These are phyloP conservation scores for Aspergillus oerlinghausenensis DNA, from an alignment of 2,329 filamentous ascomycete genomes.

Conservation along the genomic window DNA sequence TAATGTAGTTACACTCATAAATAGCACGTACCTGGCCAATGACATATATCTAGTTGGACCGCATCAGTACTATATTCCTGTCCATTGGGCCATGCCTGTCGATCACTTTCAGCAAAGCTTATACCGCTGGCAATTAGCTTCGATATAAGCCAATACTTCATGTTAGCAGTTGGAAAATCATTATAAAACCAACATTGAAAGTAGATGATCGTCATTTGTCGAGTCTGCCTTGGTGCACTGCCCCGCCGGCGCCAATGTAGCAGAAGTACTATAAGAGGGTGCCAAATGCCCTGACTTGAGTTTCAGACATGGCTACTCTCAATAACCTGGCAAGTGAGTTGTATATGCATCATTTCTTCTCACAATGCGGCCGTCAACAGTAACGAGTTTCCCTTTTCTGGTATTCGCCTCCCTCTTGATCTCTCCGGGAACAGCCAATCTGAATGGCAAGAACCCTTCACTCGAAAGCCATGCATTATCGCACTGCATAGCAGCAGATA, in stretches of 20 bases:
- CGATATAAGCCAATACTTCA: background rate
- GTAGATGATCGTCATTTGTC: background rate
- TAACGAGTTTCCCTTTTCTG: background rate
- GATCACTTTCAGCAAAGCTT: background rate
- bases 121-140: background rate
- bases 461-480: too few species aligned
- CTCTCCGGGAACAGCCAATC: too few species aligned
- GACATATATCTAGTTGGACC: background rate
- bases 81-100: background rate
- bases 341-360: background rate
- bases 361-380: background rate
- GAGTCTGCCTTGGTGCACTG: background rate
- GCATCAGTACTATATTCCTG: background rate
- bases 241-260: background rate
- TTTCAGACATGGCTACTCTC: background rate
- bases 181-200: background rate
- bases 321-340: background rate
- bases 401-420: too few species aligned
- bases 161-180: background rate
- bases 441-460: too few species aligned
- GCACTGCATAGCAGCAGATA: too few species aligned
- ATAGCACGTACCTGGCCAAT: too few species aligned
- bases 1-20: too few species aligned
- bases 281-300: background rate
- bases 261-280: background rate